phyloP scores from a whole-genome alignment of 805 yeast genomes.

The Yamadazyma insecticola region DNA sequence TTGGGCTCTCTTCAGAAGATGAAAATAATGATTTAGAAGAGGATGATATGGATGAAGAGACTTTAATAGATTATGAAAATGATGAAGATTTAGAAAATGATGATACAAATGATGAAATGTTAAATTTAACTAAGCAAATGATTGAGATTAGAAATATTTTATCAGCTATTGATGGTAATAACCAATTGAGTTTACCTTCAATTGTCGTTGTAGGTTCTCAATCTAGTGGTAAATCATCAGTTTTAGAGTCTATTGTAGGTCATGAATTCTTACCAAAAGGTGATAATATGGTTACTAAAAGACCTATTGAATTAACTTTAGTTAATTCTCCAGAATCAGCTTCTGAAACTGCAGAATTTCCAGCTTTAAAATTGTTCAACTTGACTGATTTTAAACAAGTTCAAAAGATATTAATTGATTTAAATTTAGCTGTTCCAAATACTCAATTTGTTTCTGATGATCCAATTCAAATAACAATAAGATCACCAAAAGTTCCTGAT shows the following conservation, averaged over 20 bases:
- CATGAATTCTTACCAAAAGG: constrained; percentile 97
- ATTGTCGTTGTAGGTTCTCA: constrained; percentile 98
- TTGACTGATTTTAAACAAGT: constrained; percentile 86
- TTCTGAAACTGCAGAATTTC: constrained; percentile 89
- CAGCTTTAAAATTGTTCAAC: constrained; percentile 78
- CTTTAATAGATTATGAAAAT: constrained; percentile 42
- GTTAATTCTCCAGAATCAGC: constrained; percentile 79
- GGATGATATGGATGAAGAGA: constrained; percentile 50
- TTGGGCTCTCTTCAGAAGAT: constrained; percentile 10
- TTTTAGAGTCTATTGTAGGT: constrained; percentile 94
- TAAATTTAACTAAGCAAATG: constrained; percentile 91
- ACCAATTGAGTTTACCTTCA: constrained; percentile 80
- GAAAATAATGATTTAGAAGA: constrained; percentile 37
- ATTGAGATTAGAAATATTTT: constrained; percentile 86
- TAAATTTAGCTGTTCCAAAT: constrained; percentile 89
- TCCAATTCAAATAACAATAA: constrained; percentile 88
- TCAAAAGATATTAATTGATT: constrained; percentile 78
- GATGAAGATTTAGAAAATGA: constrained; percentile 45
- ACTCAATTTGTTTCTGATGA: constrained; percentile 85
- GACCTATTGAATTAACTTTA: constrained; percentile 93
- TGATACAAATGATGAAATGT: constrained; percentile 71
- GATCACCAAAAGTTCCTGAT: constrained; percentile 86
- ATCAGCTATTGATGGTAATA: constrained; percentile 68
- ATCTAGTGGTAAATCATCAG: constrained; percentile 95
- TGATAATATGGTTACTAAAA: constrained; percentile 93